Evolutionary conservation across 139 green algal species (phyloP).

Genomic region (Closterium sp.): DNA sequence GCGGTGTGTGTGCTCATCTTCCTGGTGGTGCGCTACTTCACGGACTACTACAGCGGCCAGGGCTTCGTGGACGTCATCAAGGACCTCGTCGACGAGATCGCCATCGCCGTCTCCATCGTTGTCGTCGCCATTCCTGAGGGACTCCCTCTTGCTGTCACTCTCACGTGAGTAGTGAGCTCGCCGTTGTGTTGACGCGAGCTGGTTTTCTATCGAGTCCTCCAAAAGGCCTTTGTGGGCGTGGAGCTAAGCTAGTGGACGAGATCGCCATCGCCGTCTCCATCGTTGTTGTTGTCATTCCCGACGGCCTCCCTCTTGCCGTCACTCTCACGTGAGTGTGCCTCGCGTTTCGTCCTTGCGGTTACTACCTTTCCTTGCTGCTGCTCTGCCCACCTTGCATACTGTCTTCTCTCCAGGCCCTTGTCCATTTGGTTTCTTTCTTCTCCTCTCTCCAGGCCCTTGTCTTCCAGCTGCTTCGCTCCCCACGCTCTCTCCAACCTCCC

Average conservation of each 20-base stretch:
- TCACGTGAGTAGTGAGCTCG: background rate
- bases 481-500: no score
- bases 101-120: conserved; percentile 12
- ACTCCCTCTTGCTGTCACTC: background rate
- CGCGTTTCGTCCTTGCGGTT: no score
- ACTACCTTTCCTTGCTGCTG: no score
- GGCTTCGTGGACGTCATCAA: background rate
- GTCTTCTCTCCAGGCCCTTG: no score
- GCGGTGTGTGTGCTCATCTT: conserved; percentile 86
- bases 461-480: no score
- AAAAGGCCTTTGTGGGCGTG: no score
- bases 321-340: conserved; percentile 46
- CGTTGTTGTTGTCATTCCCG: conserved; percentile 83
- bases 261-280: conserved; percentile 77
- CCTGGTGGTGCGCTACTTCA: conserved; percentile 23
- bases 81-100: conserved; percentile 21
- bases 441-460: no score
- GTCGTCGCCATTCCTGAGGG: background rate
- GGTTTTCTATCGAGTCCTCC: no score
- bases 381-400: no score
- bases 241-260: no score
- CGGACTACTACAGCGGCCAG: background rate
- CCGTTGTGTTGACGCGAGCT: no score
- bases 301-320: conserved; percentile 81
- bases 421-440: no score